Base-by-base conservation (phyloP, 148 eudicot species). In the Fagopyrum esculentum region DNA sequence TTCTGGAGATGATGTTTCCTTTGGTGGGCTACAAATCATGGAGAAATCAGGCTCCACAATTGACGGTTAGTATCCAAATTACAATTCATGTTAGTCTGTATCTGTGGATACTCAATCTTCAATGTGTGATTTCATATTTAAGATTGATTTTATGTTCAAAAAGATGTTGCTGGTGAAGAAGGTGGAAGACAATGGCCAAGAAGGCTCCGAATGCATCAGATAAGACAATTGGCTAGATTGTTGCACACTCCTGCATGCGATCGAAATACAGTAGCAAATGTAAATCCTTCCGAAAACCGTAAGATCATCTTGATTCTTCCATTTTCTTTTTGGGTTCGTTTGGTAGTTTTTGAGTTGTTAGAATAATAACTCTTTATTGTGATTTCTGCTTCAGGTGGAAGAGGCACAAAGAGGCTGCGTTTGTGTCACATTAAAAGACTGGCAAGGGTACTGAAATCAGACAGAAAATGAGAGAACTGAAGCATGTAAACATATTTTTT, bases 161-260 rank as follows among this genome's bases (percentile, higher is more conserved):
- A 2, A 50, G 54, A 50, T 50, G 54, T 50, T 50, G 54, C 63
- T 17, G 63, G 63, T 57, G 63, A 30, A 17, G 63, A 17, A 17
- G n/a, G n/a, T 13, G 57, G 57, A 52, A 13, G 4, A 1, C 10
- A 2, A 9, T 9, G n/a, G 10, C 76, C 84, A 2, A 78, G 72
- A 75, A 77, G 81, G 74, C 47, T 86, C 44, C 72, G 89, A n/a
- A 57, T 86, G 63, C 76, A 69, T 54, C 78, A 82, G 5, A 76
- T 86, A 22, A 82, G 75, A 73, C 87, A 81, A 61, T 66, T 86
- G 68, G 89, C 87, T 43, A 83, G 89, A 70, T 54, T 80, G 45
- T 49, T 75, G 74, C 79, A 80, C 77, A 45, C 74, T 73, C 71
- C 74, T 79, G 76, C 5, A 2, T 13, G 46, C 8, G 73, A 49